These are phyloP conservation scores for Echria macrotheca DNA, from an alignment of 495 filamentous ascomycete species.

Conservation along the genomic window DNA sequence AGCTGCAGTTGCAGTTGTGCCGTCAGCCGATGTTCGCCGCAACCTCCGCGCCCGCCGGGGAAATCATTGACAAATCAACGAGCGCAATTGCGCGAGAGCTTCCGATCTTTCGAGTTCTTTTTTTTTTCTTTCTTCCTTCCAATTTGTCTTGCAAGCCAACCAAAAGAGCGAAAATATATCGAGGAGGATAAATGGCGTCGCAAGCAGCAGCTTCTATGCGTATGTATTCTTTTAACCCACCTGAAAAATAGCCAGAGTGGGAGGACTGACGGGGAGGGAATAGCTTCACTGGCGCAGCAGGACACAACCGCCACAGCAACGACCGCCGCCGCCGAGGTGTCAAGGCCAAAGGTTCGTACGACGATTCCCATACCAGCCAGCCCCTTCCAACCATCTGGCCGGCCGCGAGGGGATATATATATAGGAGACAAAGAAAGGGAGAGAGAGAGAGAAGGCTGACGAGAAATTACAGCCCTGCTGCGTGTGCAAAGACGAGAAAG, in stretches of 20 bases:
- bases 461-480: slow-evolving; percentile 91
- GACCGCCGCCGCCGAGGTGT: slow-evolving; percentile 21
- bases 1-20: slow-evolving; percentile 2
- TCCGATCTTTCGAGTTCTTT: not conserved
- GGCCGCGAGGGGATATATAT: too few relatives aligned
- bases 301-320: slow-evolving; percentile 18
- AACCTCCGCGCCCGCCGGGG: too few relatives aligned
- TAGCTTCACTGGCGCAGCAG: slow-evolving; percentile 28
- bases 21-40: too few relatives aligned
- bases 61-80: slow-evolving; percentile 28
- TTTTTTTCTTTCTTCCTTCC: not conserved
- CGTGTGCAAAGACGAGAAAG: slow-evolving; percentile 94
- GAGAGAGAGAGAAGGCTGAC: too few relatives aligned
- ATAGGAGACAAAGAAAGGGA: too few relatives aligned
- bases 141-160: not conserved
- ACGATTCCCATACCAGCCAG: too few relatives aligned
- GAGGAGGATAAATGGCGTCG: slow-evolving; percentile 26
- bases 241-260: too few relatives aligned
- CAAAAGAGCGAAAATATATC: too few relatives aligned
- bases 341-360: slow-evolving; percentile 43
- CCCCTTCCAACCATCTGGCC: too few relatives aligned
- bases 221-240: too few relatives aligned
- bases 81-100: slow-evolving; percentile 2
- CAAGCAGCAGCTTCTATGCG: slow-evolving; percentile 22
- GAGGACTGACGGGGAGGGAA: too few relatives aligned